Evolutionary conservation across 1,139 yeast genomes (phyloP), one percentile per base, ranked within the genome.

Genomic region (Ogataea hybrid): DNA sequence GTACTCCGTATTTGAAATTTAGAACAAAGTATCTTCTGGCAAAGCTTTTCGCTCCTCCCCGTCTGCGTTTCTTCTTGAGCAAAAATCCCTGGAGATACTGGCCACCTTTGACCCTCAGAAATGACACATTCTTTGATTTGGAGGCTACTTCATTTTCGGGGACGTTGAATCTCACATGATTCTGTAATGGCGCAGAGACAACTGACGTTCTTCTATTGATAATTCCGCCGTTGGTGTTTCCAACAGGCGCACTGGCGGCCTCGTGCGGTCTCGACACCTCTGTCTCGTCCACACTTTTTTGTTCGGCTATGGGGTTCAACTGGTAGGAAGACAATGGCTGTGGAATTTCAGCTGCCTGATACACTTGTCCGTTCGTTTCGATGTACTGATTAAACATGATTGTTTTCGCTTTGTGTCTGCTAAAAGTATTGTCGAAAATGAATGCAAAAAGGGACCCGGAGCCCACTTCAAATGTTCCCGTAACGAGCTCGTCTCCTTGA

Each of bases 391-490:
- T 78, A 62, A 89, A 89, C 43, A 81, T 69, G 1, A 90, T 82
- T 48, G 84, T 86, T 64, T 92, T 92, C 39, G 90, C 81, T 17
- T 81, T 84, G 33, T 84, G 87, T 57, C 87, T 88, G 29, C 96
- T 84, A 53, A 90, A 88, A 1, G 96, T 84, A 62, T 92, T 92
- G 63, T 92, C 97, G 60, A 92, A 84, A 14, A 92, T 84, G 59
- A 92, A 84, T 0, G 97, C 97, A 66, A 78, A 85, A 59, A 81
- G 75, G 2, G 87, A 86, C 9, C 80, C 82, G 25, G 68, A 67
- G 3, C 63, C 60, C 2, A 83, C 83, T 16, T 71, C 72, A 48
- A 82, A 71, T 28, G 73, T 69, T 0, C 94, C 95, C 43, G 77
- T 80, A 37, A 75, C 75, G 57, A 81, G 63, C 50, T 79, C 81